Conservation (phyloP, 768 basidiomycete species). For the Strobilomyces confusus region DNA sequence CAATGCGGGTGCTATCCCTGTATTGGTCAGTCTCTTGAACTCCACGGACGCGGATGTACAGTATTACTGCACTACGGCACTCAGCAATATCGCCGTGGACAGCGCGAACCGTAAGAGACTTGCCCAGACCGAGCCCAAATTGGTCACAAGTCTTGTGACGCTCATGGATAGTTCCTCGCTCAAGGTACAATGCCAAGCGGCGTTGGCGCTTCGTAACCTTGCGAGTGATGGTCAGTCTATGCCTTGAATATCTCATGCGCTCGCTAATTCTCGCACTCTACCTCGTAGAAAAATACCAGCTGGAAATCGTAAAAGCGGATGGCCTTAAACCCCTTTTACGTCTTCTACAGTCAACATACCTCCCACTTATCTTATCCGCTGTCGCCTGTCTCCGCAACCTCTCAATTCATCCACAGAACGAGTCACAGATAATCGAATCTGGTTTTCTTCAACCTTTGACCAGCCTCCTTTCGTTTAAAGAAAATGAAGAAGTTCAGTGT, state of each 20-base stretch:
- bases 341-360: slow-evolving; percentile 92
- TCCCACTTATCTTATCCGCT: slow-evolving; percentile 95
- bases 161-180: slow-evolving; percentile 97
- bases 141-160: slow-evolving; percentile 88
- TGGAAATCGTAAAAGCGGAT: slow-evolving; percentile 96
- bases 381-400: slow-evolving; percentile 99
- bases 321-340: slow-evolving; percentile 90
- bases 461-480: slow-evolving; percentile 94
- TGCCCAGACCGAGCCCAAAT: slow-evolving; percentile 88
- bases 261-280: slow-evolving; percentile 3
- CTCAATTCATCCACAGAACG: slow-evolving; percentile 97
- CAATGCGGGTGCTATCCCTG: slow-evolving; percentile 96
- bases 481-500: slow-evolving; percentile 99
- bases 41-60: slow-evolving; percentile 99
- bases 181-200: slow-evolving; percentile 98
- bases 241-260: slow-evolving; percentile 14
- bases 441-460: slow-evolving; percentile 96
- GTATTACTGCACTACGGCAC: slow-evolving; percentile 98
- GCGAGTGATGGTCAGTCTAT: slow-evolving; percentile 80
- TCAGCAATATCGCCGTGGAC: slow-evolving; percentile 98
- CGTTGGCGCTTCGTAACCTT: slow-evolving; percentile 91
- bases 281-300: slow-evolving; percentile 87
- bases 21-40: slow-evolving; percentile 89
- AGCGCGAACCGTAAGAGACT: slow-evolving; percentile 93
- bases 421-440: slow-evolving; percentile 98